Evolutionary conservation across 768 basidiomycete species (phyloP).

Genomic region (Tremella fuciformis): DNA sequence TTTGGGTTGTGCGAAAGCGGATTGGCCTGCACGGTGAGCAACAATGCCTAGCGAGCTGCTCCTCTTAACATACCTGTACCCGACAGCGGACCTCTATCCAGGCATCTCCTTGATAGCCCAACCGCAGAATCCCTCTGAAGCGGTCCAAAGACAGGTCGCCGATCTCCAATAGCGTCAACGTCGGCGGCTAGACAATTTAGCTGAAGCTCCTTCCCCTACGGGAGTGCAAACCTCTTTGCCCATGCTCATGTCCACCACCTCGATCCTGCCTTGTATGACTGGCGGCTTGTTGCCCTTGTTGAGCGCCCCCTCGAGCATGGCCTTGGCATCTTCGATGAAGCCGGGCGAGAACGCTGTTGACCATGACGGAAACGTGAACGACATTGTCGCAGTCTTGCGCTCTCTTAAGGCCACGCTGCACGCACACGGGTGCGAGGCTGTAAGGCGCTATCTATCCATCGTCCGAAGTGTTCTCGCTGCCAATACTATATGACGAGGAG

Average conservation of each 20-base stretch:
- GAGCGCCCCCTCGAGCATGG: conserved; percentile 76
- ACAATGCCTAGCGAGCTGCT: not conserved
- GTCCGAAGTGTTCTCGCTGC: too few relatives aligned
- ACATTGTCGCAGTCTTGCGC: conserved; percentile 39
- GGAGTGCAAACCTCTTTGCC: conserved; percentile 71
- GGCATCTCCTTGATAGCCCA: conserved; percentile 93
- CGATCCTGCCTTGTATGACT: conserved; percentile 93
- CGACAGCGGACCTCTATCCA: conserved; percentile 52
- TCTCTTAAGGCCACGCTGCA: too few relatives aligned
- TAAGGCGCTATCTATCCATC: too few relatives aligned
- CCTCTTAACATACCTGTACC: conserved; percentile 21
- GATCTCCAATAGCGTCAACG: conserved; percentile 94
- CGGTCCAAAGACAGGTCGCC: conserved; percentile 93
- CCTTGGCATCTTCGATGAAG: conserved; percentile 92
- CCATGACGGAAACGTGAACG: conserved; percentile 67
- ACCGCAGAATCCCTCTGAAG: conserved; percentile 92
- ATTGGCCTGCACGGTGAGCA: conserved; percentile 61
- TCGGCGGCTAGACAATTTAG: conserved; percentile 72
- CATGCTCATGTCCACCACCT: conserved; percentile 99
- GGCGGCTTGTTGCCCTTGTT: conserved; percentile 82
- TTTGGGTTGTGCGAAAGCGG: conserved; percentile 58
- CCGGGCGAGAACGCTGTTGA: conserved; percentile 93
- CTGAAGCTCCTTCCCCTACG: conserved; percentile 10
- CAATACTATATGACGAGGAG: too few relatives aligned
- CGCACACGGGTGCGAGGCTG: too few relatives aligned